Evolutionary conservation across 73 alveolate species (phyloP).

Genomic region (Tetrahymena thermophila): DNA sequence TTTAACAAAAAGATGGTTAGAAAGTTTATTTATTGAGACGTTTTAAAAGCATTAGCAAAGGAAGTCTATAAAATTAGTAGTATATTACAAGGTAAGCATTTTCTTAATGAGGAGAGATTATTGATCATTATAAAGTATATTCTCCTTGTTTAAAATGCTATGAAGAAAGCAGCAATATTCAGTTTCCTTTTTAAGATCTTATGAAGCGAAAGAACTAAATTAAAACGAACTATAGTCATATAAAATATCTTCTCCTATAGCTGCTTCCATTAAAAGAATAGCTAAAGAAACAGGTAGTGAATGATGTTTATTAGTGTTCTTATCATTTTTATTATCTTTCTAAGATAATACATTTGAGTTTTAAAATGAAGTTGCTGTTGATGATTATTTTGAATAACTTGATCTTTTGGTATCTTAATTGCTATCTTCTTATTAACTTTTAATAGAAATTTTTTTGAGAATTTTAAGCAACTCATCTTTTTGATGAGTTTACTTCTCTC

Average conservation of each 20-base stretch:
- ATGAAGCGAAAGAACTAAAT: neutral
- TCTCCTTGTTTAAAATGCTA: neutral
- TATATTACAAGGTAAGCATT: neutral
- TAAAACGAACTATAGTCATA: neutral
- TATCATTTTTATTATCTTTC: neutral
- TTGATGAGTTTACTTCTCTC: neutral
- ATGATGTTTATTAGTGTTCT: neutral
- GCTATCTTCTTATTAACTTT: neutral
- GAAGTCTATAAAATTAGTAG: neutral
- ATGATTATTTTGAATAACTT: neutral
- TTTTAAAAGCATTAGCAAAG: neutral
- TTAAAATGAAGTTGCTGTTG: neutral
- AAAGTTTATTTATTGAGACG: neutral
- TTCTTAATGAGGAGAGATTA: neutral
- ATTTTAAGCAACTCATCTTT: neutral
- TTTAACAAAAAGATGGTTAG: neutral
- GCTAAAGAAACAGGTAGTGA: neutral
- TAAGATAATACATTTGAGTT: neutral
- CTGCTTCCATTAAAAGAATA: neutral
- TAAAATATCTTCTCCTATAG: neutral
- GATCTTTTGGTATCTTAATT: neutral
- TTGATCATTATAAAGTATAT: neutral
- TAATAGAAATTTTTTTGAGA: neutral
- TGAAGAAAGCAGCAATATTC: neutral
- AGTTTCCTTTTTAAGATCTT: neutral